phyloP scores from a whole-genome alignment of 1,284 basidiomycete species.

The Sanghuangporus baumii region DNA sequence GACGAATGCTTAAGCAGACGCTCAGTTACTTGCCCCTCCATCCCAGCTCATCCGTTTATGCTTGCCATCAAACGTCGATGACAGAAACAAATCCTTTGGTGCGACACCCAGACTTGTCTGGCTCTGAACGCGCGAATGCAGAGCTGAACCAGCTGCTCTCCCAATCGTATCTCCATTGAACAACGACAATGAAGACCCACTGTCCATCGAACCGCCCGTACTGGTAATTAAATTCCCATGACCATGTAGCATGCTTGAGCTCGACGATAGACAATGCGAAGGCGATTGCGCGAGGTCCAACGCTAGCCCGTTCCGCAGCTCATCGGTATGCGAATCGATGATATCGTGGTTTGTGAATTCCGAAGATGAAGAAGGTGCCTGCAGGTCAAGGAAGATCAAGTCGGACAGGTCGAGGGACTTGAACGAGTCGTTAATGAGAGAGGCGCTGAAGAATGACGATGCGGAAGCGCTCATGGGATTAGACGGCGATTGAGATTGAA shows the following conservation, averaged over 20 bases:
- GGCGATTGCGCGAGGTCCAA: conserved; percentile 49
- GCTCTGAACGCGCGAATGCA: conserved; percentile 62
- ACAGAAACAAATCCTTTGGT: conserved; percentile 58
- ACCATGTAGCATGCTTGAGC: not conserved
- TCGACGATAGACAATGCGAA: conserved; percentile 2
- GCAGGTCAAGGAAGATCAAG: conserved; percentile 67
- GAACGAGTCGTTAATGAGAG: conserved; percentile 16
- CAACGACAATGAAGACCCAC: conserved; percentile 13
- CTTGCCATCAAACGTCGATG: conserved; percentile 49
- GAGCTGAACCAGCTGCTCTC: conserved; percentile 3
- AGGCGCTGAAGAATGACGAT: conserved; percentile 19
- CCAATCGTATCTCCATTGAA: conserved; percentile 10
- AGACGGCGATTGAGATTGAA: conserved; percentile 1
- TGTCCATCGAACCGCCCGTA: conserved; percentile 23
- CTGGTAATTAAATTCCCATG: conserved; percentile 20
- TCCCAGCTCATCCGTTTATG: conserved; percentile 76
- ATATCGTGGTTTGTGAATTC: conserved; percentile 19
- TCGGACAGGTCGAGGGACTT: conserved; percentile 38
- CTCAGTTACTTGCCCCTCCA: conserved; percentile 31
- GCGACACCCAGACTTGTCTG: conserved; percentile 51
- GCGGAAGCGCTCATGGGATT: conserved; percentile 15
- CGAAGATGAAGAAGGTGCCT: conserved; percentile 24
- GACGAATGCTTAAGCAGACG: not conserved
- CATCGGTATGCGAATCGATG: conserved; percentile 25
- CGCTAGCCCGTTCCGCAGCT: conserved; percentile 49